Conservation (phyloP, 768 basidiomycete species). For the Tylopilus plumbeoviolaceoides region DNA sequence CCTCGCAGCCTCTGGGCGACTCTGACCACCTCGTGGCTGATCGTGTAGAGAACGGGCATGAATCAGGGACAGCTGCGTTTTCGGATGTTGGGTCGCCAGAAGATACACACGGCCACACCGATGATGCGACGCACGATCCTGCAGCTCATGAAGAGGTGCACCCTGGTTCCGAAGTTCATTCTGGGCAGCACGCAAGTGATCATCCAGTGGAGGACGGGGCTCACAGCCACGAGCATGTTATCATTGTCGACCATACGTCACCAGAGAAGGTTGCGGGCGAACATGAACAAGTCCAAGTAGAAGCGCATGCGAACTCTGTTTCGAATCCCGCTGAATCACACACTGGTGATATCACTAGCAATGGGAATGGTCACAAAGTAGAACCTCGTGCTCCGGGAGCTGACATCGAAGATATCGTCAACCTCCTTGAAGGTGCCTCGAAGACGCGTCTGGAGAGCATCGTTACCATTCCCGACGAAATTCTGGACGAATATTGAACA, state of each 20-base stretch:
- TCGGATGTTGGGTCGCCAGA: conserved; percentile 19
- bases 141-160: conserved; percentile 5
- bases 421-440: conserved; percentile 49
- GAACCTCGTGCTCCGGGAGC: conserved; percentile 20
- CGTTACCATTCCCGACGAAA: conserved; percentile 51
- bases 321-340: conserved; percentile 12
- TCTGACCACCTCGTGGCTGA: conserved; percentile 19
- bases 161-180: too few relatives aligned
- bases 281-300: conserved; percentile 10
- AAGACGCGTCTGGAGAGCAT: conserved; percentile 43
- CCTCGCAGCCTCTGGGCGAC: conserved; percentile 21
- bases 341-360: conserved; percentile 4
- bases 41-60: conserved; percentile 27
- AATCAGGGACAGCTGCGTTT: conserved; percentile 9
- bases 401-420: conserved; percentile 64
- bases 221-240: conserved; percentile 1
- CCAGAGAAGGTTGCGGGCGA: conserved; percentile 5
- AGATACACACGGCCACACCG: conserved; percentile 12
- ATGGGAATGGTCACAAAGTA: conserved; percentile 7
- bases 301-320: conserved; percentile 2
- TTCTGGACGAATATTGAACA: conserved; percentile 49
- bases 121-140: conserved; percentile 8
- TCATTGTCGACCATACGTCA: not conserved
- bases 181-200: conserved; percentile 10
- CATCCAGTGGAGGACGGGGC: conserved; percentile 6